Conservation (phyloP, 441 rosid species). For the Euphorbia corollata region DNA sequence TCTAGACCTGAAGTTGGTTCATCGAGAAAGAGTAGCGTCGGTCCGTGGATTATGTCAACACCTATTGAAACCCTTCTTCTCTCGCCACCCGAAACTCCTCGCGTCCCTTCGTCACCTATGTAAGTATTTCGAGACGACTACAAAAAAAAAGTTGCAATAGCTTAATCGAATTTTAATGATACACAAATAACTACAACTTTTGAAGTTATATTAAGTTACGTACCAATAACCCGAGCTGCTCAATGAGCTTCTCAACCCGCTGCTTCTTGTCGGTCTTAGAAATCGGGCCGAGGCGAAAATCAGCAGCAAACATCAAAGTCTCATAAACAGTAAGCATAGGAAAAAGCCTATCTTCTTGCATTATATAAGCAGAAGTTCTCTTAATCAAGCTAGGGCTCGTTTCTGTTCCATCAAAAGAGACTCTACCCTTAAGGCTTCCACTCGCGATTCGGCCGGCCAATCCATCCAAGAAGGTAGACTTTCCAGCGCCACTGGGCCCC, state of each 20-base stretch:
- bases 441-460: constrained; percentile 51
- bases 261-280: constrained; percentile 36
- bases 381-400: constrained; percentile 46
- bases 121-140: constrained; percentile 48
- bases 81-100: constrained; percentile 68
- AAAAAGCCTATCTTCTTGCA: constrained; percentile 59
- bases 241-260: constrained; percentile 47
- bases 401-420: constrained; percentile 42
- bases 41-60: constrained; percentile 62
- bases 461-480: constrained; percentile 56
- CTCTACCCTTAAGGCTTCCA: constrained; percentile 52
- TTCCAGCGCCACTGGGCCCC: constrained; percentile 73
- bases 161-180: too few relatives aligned
- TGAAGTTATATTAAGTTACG: constrained; percentile 11
- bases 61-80: constrained; percentile 60
- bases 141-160: constrained; percentile 3
- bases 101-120: constrained; percentile 56
- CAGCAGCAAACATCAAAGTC: constrained; percentile 59
- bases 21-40: constrained; percentile 51
- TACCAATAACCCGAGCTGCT: constrained; percentile 59
- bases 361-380: constrained; percentile 56
- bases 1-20: constrained; percentile 76
- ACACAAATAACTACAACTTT: too few relatives aligned
- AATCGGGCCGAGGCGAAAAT: constrained; percentile 44
- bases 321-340: constrained; percentile 67